A percentile compares a stretch with the other conserved stretches of the same genome.
Conservation (phyloP, 176 grass and related monocot genomes). For the Ensete ventricosum region DNA sequence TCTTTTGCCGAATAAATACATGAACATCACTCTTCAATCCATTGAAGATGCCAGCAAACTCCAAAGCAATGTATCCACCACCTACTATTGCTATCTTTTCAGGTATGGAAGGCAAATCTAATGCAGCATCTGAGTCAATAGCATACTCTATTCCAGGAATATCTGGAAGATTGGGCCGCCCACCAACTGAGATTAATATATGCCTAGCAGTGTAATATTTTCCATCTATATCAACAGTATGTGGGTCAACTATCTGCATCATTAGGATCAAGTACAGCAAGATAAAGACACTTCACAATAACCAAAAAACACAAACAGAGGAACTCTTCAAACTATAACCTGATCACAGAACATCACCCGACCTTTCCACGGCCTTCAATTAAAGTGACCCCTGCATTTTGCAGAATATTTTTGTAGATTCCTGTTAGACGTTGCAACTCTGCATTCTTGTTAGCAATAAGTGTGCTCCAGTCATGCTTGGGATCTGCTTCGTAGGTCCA, state of each 20-base stretch:
- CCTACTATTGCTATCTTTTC: conserved; percentile 72
- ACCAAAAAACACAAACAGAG: neutral
- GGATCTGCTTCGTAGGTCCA: conserved; percentile 59
- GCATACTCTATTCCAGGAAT: conserved; percentile 71
- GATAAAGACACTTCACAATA: neutral
- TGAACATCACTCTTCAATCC: conserved; percentile 72
- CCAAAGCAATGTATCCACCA: conserved; percentile 76
- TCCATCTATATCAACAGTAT: conserved; percentile 57
- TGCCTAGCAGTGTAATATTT: conserved; percentile 54
- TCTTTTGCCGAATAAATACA: conserved; percentile 72
- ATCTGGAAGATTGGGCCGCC: conserved; percentile 40
- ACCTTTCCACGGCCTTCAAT: conserved; percentile 83
- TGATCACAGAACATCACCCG: conserved; percentile 29
- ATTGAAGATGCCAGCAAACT: conserved; percentile 74
- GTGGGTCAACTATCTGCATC: conserved; percentile 52
- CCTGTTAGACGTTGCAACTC: conserved; percentile 63
- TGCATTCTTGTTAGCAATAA: conserved; percentile 75
- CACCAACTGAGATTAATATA: conserved; percentile 68
- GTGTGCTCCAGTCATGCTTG: conserved; percentile 65
- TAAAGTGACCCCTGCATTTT: conserved; percentile 47
- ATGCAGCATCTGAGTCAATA: conserved; percentile 62
- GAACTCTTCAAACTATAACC: conserved; percentile 25
- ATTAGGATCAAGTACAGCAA: neutral
- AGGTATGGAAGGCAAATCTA: conserved; percentile 50
- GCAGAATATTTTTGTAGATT: conserved; percentile 73